Evolutionary conservation across 441 rosid genomes (phyloP).

Genomic region (Lepidium campestre): DNA sequence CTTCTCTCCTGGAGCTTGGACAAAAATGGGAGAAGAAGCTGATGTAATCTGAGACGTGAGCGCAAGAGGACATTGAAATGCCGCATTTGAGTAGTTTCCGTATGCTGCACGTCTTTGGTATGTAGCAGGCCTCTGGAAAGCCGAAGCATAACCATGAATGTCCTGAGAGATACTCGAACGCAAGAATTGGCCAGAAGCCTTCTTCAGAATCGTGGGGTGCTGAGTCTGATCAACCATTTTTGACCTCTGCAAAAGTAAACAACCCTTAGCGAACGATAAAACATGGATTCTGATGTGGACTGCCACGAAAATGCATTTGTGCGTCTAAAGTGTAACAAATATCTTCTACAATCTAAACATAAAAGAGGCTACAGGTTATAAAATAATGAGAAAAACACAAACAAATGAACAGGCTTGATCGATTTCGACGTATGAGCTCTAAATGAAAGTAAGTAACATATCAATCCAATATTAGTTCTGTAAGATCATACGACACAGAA

Average conservation of each 20-base stretch:
- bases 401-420: neutral
- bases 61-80: conserved; percentile 29
- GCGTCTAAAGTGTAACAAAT: neutral
- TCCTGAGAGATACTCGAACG: conserved; percentile 38
- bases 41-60: conserved; percentile 19
- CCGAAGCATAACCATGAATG: conserved; percentile 26
- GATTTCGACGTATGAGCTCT: neutral
- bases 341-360: neutral
- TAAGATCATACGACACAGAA: neutral
- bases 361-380: neutral
- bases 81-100: conserved; percentile 47
- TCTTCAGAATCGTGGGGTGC: conserved; percentile 53
- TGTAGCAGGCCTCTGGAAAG: conserved; percentile 27
- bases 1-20: conserved; percentile 52
- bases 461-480: neutral
- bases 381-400: neutral
- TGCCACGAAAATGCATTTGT: neutral
- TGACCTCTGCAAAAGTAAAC: conserved; percentile 14
- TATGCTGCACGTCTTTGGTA: conserved; percentile 33
- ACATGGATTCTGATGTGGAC: neutral
- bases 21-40: conserved; percentile 32
- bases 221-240: conserved; percentile 60
- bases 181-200: conserved; percentile 52
- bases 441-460: neutral
- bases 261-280: neutral